Evolutionary conservation across 495 filamentous ascomycete species (phyloP), one percentile per base, ranked within the genome.

Genomic region (Penicillium robsamsonii): DNA sequence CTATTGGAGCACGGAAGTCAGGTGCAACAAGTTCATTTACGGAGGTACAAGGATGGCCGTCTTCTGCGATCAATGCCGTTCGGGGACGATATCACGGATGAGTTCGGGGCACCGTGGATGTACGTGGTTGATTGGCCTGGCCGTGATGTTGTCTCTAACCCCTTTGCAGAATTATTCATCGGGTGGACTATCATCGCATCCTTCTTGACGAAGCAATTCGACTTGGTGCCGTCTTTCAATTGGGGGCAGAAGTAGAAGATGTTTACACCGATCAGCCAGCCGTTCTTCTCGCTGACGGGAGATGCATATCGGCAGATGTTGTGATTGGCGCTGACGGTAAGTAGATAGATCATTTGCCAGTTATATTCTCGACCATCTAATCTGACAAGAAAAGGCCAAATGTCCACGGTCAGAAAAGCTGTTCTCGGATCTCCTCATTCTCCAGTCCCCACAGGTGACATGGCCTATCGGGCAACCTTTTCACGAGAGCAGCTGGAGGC

Each of bases 401-500:
- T 74, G 38, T 79, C 76, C 1, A 61, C 56, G 17, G 51, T 73
- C 27, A 68, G 81, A 40, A 75, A 72, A 13, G 51, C 64, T 1
- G 62, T 84, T 35, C 59, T 81, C 13, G 68, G 65, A 13, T 61
- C 59, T 2, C 53, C 62, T 13, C 67, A 73, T 33, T 64, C 66
- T 0, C 79, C 81, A 8, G 49, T 67, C 0, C 63, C 69, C 49
- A 86, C 84, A 2, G 84, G 84, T 10, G 84, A 87, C 57, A 66
- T 84, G 33, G 84, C 84, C 9, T 87, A 86, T 58, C 75, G 84
- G 2, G 81, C 85, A 51, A 69, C 82, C 15, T 70, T 86, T 29
- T 71, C 76, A 10, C 69, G 70, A 5, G 66, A 75, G 18, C 71
- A 85, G 45, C 70, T 85, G 45, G 69, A 74, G 30, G 76, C 22